phyloP scores from a whole-genome alignment of 257 asterid species.

The Nicotiana benthamiana region DNA sequence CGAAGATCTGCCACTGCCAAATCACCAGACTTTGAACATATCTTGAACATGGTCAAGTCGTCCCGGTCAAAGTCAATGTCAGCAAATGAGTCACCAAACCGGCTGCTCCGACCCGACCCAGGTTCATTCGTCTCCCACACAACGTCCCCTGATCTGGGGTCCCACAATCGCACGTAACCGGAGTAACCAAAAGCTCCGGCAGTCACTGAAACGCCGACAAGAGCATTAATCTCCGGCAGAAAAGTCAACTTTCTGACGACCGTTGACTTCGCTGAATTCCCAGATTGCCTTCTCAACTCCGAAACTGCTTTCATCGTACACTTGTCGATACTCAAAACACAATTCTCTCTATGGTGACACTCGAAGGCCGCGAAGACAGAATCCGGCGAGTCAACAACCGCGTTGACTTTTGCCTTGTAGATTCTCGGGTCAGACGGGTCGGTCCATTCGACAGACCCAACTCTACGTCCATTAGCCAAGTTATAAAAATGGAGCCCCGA shows the following conservation, averaged over 20 bases:
- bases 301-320: conserved; percentile 36
- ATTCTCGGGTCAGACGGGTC: conserved; percentile 83
- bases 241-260: conserved; percentile 62
- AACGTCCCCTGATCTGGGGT: conserved; percentile 53
- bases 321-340: conserved; percentile 65
- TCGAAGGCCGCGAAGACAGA: conserved; percentile 63
- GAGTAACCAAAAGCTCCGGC: conserved; percentile 87
- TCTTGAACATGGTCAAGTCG: conserved; percentile 49
- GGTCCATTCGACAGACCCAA: conserved; percentile 67
- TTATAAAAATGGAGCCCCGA: conserved; percentile 71
- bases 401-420: conserved; percentile 70
- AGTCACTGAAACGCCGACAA: conserved; percentile 60
- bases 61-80: conserved; percentile 60
- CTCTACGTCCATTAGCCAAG: conserved; percentile 58
- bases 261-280: conserved; percentile 56
- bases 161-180: conserved; percentile 88
- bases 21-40: conserved; percentile 92
- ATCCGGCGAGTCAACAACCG: conserved; percentile 47
- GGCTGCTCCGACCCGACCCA: conserved; percentile 86
- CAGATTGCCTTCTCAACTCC: conserved; percentile 69
- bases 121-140: conserved; percentile 92
- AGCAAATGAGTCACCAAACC: conserved; percentile 88
- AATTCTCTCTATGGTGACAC: conserved; percentile 77
- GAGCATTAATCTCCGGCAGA: conserved; percentile 31
- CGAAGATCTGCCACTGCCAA: conserved; percentile 80